Evolutionary conservation across 169 alveolate species (phyloP), one percentile per base, ranked within the genome.

Genomic region (Cytauxzoon felis): DNA sequence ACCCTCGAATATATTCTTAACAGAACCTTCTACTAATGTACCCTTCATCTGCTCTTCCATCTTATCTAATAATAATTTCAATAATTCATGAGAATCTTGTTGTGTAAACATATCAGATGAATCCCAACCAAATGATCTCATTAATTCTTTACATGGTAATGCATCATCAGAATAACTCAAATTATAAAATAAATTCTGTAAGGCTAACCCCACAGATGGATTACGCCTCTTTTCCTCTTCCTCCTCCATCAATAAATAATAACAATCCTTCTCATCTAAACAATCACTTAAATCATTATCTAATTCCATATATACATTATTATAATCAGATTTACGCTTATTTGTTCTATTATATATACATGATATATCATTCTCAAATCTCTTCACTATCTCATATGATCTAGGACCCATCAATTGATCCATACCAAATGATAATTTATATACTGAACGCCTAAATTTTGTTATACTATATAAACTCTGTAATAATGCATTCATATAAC

Each of bases 401-500:
- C 65, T 52, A 29, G 27, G 52, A 0, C 88, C 92, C 36, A 72
- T 78, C 78, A 78, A 59, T 41, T 78, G 70, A 36, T 64, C 73
- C 42, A 58, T 58, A 24, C 81, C 82, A 78, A 86, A 88, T 26
- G 79, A 60, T 70, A 92, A 75, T 54, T 82, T 71, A 71, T 89
- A 92, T 6, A 92, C 96, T 9, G 94, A 94, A 54, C 95, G 92
- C 59, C 99, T 85, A 76, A 97, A 96, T 40, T 95, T 88, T 13
- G 98, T 97, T 26, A 95, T 93, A 93, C 96, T 97, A 75, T 89
- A 98, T 5, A 98, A 85, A 58, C 96, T 92, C 82, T 98, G 98
- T 47, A 98, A 86, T 32, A 96, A 86, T 32, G 99, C 97, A 80
- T 96, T 98, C 99, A 98, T 95, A 80, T 98, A 98, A 88, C 99